These are phyloP conservation scores for Moesziomyces parantarcticus DNA, from an alignment of 1,284 basidiomycete genomes.

Conservation along the genomic window DNA sequence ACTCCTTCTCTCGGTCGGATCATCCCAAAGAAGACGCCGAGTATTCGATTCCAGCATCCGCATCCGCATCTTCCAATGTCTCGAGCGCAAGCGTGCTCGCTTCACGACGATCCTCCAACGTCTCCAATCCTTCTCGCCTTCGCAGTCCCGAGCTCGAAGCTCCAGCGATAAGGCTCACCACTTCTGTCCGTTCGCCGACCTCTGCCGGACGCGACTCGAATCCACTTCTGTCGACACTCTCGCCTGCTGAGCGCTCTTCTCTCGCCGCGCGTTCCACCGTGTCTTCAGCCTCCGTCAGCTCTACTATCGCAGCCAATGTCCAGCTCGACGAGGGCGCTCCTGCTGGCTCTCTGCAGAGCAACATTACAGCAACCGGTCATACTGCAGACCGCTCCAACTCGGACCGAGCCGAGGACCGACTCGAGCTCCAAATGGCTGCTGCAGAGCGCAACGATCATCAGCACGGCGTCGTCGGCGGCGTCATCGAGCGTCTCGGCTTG, in stretches of 20 bases:
- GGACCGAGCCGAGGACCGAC: conserved; percentile 33
- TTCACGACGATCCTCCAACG: conserved; percentile 23
- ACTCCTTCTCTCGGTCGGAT: not conserved
- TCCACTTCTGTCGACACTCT: conserved; percentile 15
- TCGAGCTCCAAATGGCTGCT: conserved; percentile 45
- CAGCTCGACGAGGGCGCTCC: conserved; percentile 41
- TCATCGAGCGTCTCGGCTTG: conserved; percentile 42
- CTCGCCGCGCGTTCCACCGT: conserved; percentile 25
- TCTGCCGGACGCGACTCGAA: conserved; percentile 28
- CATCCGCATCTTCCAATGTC: conserved; percentile 26
- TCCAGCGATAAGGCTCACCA: conserved; percentile 26
- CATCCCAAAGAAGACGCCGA: conserved; percentile 3
- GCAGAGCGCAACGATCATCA: conserved; percentile 49
- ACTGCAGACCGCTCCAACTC: conserved; percentile 20
- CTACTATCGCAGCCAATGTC: conserved; percentile 31
- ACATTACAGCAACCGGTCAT: conserved; percentile 34
- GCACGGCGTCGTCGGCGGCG: conserved; percentile 44
- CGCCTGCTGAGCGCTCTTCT: conserved; percentile 23
- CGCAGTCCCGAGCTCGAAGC: conserved; percentile 31
- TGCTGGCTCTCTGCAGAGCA: conserved; percentile 25
- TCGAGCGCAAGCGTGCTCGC: conserved; percentile 14
- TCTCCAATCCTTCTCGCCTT: conserved; percentile 21
- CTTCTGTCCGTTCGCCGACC: conserved; percentile 9
- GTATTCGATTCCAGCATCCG: conserved; percentile 17
- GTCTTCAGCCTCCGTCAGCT: conserved; percentile 30